Evolutionary conservation across 202 grass and related monocot species (phyloP), one percentile per base, ranked within the genome.

Genomic region (Miscanthus sacchariflorus): DNA sequence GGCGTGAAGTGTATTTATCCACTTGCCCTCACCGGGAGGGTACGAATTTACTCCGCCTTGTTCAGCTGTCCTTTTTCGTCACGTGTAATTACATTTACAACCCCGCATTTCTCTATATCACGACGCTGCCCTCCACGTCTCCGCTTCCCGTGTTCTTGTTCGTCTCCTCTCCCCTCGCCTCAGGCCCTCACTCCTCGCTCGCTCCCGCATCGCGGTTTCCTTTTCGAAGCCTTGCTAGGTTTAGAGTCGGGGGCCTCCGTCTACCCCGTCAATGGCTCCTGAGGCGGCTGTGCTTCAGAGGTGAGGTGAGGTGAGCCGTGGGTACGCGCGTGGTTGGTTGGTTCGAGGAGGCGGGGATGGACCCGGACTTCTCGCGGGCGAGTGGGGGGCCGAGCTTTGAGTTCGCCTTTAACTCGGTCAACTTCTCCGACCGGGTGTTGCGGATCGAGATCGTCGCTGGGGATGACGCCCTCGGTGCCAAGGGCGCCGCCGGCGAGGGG

Each of bases 321-420:
- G 49, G 12, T 68, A 54, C 48, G n/a, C 30, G 71, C 3, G 10
- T 4, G 65, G 52, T 17, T 85, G 73, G 43, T 79, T 86, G 25
- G 12, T 79, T 77, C 19, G 28, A 30, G 63, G 67, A 11, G 6
- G 6, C 1, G 46, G 74, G 77, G 65, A 99, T 99, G 97, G 97
- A 99, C 74, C 95, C 91, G 43, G 94, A 93, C 77, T 95, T 95
- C 88, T 86, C 94, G 45, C 85, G 90, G 83, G 85, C 90, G n/a
- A 84, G 82, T 50, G 88, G 92, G 15, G 92, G 91, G 14, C 94
- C 88, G 13, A 99, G 87, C 86, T 99, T 93, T 35, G 97, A 97
- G 82, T 99, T 99, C 85, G 97, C 97, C 64, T 99, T 99, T 91
- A 99, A 99, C 87, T 91, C 88, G 35, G 90, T 90, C 79, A 99